Percentiles rank a stretch among this genome's conserved stretches.
Evolutionary conservation across 192 early-diverging fungal genomes (phyloP).

Genomic region (Entrophospora sp.): DNA sequence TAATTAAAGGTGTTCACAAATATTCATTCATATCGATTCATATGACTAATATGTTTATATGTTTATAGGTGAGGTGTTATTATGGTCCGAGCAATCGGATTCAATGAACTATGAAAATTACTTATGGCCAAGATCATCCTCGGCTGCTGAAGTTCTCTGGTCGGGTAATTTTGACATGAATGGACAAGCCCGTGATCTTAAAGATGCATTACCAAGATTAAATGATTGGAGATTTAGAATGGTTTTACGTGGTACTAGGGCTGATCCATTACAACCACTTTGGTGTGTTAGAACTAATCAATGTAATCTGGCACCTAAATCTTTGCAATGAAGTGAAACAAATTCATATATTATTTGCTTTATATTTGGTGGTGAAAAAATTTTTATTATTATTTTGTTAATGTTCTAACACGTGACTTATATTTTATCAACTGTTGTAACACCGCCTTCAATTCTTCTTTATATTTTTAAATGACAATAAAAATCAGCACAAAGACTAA

Average conservation of each 20-base stretch:
- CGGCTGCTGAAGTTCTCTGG: slow-evolving; percentile 64
- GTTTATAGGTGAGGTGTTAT: slow-evolving; percentile 44
- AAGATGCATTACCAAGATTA: slow-evolving; percentile 54
- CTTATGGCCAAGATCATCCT: slow-evolving; percentile 66
- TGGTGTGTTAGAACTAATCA: slow-evolving; percentile 42
- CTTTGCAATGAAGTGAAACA: too few species aligned
- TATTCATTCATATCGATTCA: not conserved
- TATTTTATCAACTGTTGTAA: too few species aligned
- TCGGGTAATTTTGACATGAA: slow-evolving; percentile 47
- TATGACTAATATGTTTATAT: too few species aligned
- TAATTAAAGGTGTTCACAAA: not conserved
- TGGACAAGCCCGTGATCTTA: slow-evolving; percentile 43
- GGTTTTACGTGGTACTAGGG: slow-evolving; percentile 52
- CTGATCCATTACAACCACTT: slow-evolving; percentile 66
- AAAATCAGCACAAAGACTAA: too few species aligned
- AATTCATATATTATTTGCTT: too few species aligned
- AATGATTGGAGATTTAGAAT: slow-evolving; percentile 66
- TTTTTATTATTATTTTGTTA: too few species aligned
- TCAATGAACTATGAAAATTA: slow-evolving; percentile 50
- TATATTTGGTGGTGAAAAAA: too few species aligned
- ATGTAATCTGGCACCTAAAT: not conserved
- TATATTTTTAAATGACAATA: too few species aligned
- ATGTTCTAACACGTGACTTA: too few species aligned
- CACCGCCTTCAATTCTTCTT: too few species aligned
- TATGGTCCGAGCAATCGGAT: slow-evolving; percentile 72